phyloP scores from a whole-genome alignment of 2,329 filamentous ascomycete species.

The Verticillium nonalfalfae region DNA sequence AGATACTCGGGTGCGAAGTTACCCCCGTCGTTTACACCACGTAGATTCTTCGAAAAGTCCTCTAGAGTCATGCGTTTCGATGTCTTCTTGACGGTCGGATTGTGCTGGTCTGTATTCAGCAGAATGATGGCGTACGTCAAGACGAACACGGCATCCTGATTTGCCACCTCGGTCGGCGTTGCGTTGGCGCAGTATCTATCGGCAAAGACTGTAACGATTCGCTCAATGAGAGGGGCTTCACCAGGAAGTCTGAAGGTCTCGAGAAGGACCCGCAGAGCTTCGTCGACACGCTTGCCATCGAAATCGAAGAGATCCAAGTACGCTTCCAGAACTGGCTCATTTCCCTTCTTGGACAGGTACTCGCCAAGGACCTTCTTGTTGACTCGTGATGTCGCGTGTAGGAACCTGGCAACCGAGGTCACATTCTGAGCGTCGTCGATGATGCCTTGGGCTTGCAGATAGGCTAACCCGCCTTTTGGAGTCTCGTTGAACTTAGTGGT shows the following conservation, averaged over 20 bases:
- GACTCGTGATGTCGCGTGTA: slow-evolving; percentile 79
- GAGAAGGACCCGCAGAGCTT: slow-evolving; percentile 80
- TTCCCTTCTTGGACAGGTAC: slow-evolving; percentile 84
- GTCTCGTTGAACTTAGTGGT: slow-evolving; percentile 92
- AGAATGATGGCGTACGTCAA: slow-evolving; percentile 96
- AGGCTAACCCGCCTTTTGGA: slow-evolving; percentile 82
- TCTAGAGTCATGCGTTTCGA: slow-evolving; percentile 77
- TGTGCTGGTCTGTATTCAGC: slow-evolving; percentile 95
- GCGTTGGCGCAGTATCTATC: slow-evolving; percentile 73
- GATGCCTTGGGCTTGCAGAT: slow-evolving; percentile 77
- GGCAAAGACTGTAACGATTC: slow-evolving; percentile 82
- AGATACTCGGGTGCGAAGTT: slow-evolving; percentile 83
- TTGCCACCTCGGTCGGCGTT: slow-evolving; percentile 67
- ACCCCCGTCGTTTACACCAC: slow-evolving; percentile 78
- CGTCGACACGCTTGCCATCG: slow-evolving; percentile 76
- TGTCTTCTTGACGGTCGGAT: slow-evolving; percentile 69
- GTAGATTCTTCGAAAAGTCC: slow-evolving; percentile 83
- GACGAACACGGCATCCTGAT: slow-evolving; percentile 84
- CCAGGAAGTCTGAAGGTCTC: slow-evolving; percentile 91
- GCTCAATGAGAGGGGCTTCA: slow-evolving; percentile 86
- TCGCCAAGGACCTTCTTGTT: slow-evolving; percentile 91
- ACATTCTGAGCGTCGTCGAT: slow-evolving; percentile 72
- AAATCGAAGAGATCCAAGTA: slow-evolving; percentile 91
- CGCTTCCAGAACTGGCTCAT: slow-evolving; percentile 75
- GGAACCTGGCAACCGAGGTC: slow-evolving; percentile 73